Percentiles rank a stretch among this genome's conserved stretches.
Conservation (phyloP, 495 filamentous ascomycete species). For the Cercophora sp. region DNA sequence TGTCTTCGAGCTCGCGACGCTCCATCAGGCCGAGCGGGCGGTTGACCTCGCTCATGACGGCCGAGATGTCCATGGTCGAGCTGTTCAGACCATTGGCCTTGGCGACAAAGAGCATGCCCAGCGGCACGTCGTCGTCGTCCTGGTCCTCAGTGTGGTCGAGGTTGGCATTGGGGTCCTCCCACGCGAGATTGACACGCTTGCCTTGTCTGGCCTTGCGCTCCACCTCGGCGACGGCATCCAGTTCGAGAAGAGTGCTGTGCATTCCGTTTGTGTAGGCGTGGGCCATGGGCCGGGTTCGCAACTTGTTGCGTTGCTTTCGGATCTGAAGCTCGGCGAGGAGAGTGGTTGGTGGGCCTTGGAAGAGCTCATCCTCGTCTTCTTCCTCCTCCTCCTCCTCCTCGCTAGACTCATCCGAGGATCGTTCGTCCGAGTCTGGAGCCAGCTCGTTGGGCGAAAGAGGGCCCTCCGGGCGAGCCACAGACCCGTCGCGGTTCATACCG, state of each 20-base stretch:
- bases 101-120: conserved; percentile 71
- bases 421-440: conserved; percentile 22
- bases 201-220: conserved; percentile 69
- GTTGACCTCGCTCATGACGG: conserved; percentile 45
- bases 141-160: conserved; percentile 47
- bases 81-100: conserved; percentile 45
- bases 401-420: conserved; percentile 32
- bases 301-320: conserved; percentile 77
- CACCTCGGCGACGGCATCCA: conserved; percentile 87
- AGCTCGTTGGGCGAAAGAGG: conserved; percentile 22
- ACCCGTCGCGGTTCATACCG: conserved; percentile 1
- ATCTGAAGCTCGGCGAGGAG: conserved; percentile 88
- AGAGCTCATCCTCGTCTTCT: conserved; percentile 41
- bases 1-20: conserved; percentile 79
- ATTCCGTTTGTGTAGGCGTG: conserved; percentile 69
- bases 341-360: conserved; percentile 74
- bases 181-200: conserved; percentile 78
- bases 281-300: conserved; percentile 64
- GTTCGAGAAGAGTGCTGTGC: conserved; percentile 82
- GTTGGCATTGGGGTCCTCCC: conserved; percentile 63
- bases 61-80: conserved; percentile 43
- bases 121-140: conserved; percentile 71
- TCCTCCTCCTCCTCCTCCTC: conserved; percentile 31
- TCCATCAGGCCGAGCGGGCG: conserved; percentile 83
- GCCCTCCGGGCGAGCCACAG: neutral